Percentiles rank a stretch among this genome's conserved stretches.
Conservation (phyloP, 495 filamentous ascomycete genomes). For the Penicillium bovifimosum region DNA sequence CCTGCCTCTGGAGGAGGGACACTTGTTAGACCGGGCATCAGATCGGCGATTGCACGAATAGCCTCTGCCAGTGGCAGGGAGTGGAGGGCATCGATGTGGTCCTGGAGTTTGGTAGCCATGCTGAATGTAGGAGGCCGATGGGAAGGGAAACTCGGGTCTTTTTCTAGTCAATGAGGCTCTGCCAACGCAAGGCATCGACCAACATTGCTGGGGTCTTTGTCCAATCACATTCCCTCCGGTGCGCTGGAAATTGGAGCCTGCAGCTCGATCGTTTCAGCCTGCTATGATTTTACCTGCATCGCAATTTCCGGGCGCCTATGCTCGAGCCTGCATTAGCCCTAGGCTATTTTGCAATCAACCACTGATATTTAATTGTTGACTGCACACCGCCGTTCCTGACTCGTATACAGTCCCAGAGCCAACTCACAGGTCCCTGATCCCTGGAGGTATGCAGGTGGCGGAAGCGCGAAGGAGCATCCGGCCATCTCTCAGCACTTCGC, state of each 20-base stretch:
- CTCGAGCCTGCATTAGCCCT: not conserved
- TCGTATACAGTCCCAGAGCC: not conserved
- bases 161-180: not conserved
- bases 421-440: not conserved
- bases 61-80: not conserved
- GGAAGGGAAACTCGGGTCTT: too few relatives aligned
- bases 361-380: not conserved
- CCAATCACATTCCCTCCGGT: too few relatives aligned
- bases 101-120: conserved; percentile 7
- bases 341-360: not conserved
- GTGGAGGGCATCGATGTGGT: conserved; percentile 4
- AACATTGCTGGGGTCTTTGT: too few relatives aligned
- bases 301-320: not conserved
- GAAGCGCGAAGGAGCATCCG: not conserved
- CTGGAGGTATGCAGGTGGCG: not conserved
- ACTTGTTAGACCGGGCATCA: conserved; percentile 3
- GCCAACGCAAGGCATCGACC: too few relatives aligned
- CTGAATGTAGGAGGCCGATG: not conserved
- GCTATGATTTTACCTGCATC: too few relatives aligned
- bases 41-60: conserved; percentile 4
- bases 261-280: too few relatives aligned
- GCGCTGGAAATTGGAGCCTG: too few relatives aligned
- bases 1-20: not conserved
- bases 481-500: not conserved
- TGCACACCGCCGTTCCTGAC: not conserved